phyloP scores from a whole-genome alignment of 768 basidiomycete species.

The Suillus tomentosus region DNA sequence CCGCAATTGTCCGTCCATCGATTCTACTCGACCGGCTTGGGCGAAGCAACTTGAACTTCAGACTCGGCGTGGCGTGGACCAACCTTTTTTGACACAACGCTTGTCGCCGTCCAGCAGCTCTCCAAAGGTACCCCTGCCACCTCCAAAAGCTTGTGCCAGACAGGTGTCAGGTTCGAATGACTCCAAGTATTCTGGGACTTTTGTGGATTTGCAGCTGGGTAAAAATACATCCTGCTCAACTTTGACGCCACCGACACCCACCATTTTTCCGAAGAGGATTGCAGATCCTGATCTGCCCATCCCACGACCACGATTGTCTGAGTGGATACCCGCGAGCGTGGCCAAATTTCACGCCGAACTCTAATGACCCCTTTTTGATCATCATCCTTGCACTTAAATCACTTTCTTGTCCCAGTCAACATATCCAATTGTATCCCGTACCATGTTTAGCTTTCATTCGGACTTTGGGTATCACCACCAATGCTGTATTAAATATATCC shows the following conservation, averaged over 20 bases:
- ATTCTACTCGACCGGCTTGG: conserved; percentile 48
- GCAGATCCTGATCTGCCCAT: conserved; percentile 57
- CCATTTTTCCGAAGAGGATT: conserved; percentile 43
- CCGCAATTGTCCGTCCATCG: conserved; percentile 22
- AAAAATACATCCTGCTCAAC: conserved; percentile 20
- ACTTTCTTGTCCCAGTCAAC: neutral
- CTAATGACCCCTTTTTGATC: conserved; percentile 14
- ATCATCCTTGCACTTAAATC: neutral
- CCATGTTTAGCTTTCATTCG: neutral
- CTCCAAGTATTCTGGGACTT: conserved; percentile 38
- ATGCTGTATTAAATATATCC: conserved; percentile 5
- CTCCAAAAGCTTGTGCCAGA: conserved; percentile 33
- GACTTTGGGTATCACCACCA: neutral
- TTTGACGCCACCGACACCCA: conserved; percentile 17
- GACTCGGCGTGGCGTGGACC: conserved; percentile 57
- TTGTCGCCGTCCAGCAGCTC: conserved; percentile 24
- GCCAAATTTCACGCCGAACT: conserved; percentile 25
- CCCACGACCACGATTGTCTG: conserved; percentile 48
- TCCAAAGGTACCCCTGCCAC: conserved; percentile 29
- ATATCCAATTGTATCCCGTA: conserved; percentile 7
- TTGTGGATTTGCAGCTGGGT: conserved; percentile 30
- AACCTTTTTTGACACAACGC: conserved; percentile 45
- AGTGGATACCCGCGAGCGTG: conserved; percentile 55
- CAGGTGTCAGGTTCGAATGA: conserved; percentile 20
- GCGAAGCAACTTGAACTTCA: conserved; percentile 39